Evolutionary conservation across 805 yeast genomes (phyloP).

Genomic region (Wickerhamiella azymoides): DNA sequence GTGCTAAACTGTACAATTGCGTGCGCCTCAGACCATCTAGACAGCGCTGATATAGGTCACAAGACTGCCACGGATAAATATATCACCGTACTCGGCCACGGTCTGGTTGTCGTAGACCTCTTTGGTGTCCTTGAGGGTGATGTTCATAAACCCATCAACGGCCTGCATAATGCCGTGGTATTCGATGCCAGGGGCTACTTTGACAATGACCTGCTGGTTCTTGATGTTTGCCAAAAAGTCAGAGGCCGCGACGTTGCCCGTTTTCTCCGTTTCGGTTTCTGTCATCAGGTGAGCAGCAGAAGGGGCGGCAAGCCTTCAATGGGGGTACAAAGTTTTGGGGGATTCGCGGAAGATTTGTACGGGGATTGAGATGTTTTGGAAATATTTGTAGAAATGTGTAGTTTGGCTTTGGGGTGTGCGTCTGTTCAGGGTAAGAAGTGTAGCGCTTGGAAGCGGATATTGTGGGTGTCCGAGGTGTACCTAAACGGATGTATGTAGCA

Average conservation of each 20-base stretch:
- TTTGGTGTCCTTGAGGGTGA: slow-evolving; percentile 64
- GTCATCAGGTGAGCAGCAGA: neutral
- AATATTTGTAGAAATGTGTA: no score
- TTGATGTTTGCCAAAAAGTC: slow-evolving; percentile 60
- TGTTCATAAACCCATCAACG: slow-evolving; percentile 94
- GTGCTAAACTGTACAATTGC: no score
- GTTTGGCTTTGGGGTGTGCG: no score
- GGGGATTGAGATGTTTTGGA: no score
- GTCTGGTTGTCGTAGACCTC: slow-evolving; percentile 43
- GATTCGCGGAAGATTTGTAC: no score
- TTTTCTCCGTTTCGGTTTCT: slow-evolving; percentile 2
- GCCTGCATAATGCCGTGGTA: slow-evolving; percentile 69
- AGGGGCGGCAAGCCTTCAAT: no score
- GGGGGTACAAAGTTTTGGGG: no score
- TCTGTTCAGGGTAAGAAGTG: no score
- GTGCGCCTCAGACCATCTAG: neutral
- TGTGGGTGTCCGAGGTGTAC: no score
- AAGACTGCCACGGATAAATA: slow-evolving; percentile 76
- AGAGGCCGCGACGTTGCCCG: slow-evolving; percentile 20
- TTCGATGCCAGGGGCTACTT: slow-evolving; percentile 74
- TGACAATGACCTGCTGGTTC: slow-evolving; percentile 69
- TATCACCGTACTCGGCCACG: slow-evolving; percentile 53
- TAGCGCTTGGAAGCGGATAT: no score
- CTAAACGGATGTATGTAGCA: no score
- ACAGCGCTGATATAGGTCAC: slow-evolving; percentile 24